Base-by-base conservation (phyloP, 768 basidiomycete genomes). In the Podaxis sp. region DNA sequence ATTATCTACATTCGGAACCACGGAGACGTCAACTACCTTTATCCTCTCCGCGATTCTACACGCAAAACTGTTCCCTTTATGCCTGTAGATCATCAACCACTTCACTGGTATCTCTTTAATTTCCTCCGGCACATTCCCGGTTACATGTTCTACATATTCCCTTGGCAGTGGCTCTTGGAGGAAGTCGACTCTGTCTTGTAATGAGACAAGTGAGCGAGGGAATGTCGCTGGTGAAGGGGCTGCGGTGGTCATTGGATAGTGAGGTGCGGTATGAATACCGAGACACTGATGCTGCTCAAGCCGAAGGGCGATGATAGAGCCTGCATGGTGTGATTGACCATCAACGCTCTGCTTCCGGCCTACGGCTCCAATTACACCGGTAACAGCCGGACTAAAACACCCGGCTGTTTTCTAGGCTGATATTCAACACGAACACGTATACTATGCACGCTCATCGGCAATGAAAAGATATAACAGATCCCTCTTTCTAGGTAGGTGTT, bases 21-120 rank as follows among this genome's bases (percentile, higher is more conserved):
- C 66, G 37, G 79, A 80, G 2, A 83, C 77, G 38, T 84, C 82
- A 37, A 70, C 71, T 13, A 79, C 72, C 46, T 66, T 69, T 26
- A 78, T 30, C 26, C 74, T 67, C 24, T 65, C 61, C 4, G 71
- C 67, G n/a, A 80, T 64, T 1, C 52, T 30, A 24, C 73, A 70
- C 10, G 68, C 72, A 62, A 77, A 80, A 13, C 73, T 69, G 24
- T 61, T 69, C n/a, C 72, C 70, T 11, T 66, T 62, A 12, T 61
- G 55, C 22, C 70, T 41, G 64, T 79, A 79, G 4, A 75, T 49
- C 36, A 71, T 44, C 13, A 83, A 67, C 79, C 75, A 80, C 61
- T 74, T 75, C 8, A 74, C 66, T 2, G 80, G 72, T 7, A 76
- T 49, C 58, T 73, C 79, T 72, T 77, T 80, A 33, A 78, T 69